phyloP scores from a whole-genome alignment of 1,139 yeast species.

The Pichia sp. region DNA sequence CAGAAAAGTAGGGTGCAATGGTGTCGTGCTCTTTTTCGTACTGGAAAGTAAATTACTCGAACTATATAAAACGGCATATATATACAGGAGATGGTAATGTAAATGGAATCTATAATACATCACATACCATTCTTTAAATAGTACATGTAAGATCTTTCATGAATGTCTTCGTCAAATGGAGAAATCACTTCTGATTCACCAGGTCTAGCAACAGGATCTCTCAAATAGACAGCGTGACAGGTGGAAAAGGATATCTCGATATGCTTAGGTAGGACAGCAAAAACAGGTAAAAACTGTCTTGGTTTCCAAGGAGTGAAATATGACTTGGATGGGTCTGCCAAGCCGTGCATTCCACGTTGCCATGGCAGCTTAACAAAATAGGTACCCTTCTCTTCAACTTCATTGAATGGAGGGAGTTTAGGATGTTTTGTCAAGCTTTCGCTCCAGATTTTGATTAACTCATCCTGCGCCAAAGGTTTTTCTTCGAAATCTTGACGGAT shows the following conservation, averaged over 20 bases:
- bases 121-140: slow-evolving; percentile 75
- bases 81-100: slow-evolving; percentile 19
- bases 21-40: neutral
- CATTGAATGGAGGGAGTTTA: slow-evolving; percentile 38
- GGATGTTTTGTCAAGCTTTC: slow-evolving; percentile 47
- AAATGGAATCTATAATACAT: neutral
- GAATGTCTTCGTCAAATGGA: slow-evolving; percentile 79
- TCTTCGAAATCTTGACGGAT: slow-evolving; percentile 38
- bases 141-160: slow-evolving; percentile 94
- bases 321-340: slow-evolving; percentile 68
- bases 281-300: slow-evolving; percentile 87
- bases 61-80: neutral
- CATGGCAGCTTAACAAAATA: slow-evolving; percentile 57
- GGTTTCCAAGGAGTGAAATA: slow-evolving; percentile 97
- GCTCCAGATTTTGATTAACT: slow-evolving; percentile 44
- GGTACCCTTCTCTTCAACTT: slow-evolving; percentile 60
- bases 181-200: slow-evolving; percentile 94
- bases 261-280: slow-evolving; percentile 88
- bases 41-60: neutral
- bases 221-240: slow-evolving; percentile 90
- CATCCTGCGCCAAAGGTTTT: slow-evolving; percentile 26
- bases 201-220: slow-evolving; percentile 97
- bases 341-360: slow-evolving; percentile 76
- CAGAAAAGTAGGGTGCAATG: too few species aligned
- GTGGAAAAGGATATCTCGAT: slow-evolving; percentile 85